Conservation (phyloP, 1,284 basidiomycete species). For the Spongiforma sp. region DNA sequence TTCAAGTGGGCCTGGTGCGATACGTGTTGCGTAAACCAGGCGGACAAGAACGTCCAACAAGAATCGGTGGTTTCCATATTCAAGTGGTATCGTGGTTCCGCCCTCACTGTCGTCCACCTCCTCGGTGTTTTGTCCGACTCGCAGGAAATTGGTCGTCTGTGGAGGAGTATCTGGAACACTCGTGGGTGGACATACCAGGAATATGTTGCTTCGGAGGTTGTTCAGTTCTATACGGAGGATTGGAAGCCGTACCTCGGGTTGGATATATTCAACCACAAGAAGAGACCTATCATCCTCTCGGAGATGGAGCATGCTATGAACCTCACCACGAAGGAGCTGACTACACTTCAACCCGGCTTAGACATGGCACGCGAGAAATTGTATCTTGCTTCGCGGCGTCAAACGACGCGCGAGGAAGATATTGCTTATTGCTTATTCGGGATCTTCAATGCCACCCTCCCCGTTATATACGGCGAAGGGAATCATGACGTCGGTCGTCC, state of each 20-base stretch:
- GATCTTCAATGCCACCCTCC: neutral
- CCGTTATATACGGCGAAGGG: neutral
- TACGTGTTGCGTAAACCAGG: conserved; percentile 14
- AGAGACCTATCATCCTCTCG: neutral
- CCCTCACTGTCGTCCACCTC: conserved; percentile 11
- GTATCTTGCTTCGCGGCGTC: neutral
- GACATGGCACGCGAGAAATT: neutral
- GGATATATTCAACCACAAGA: conserved; percentile 12
- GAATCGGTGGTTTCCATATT: conserved; percentile 7
- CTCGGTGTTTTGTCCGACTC: neutral
- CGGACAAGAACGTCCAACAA: neutral
- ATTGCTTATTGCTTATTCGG: neutral
- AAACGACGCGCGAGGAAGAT: neutral
- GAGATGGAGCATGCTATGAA: conserved; percentile 6
- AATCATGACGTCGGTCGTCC: neutral
- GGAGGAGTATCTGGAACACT: neutral
- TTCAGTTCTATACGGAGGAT: conserved; percentile 18
- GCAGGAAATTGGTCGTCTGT: neutral
- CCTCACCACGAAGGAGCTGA: neutral
- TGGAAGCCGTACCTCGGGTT: conserved; percentile 20
- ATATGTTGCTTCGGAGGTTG: conserved; percentile 3
- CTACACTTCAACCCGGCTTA: neutral
- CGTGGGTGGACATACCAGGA: conserved; percentile 17
- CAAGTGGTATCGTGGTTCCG: conserved; percentile 8
- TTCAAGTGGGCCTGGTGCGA: conserved; percentile 17